These are phyloP conservation scores for cucumber (Cucumis sativus) DNA, from an alignment of 306 rosid species.

Conservation along the genomic window DNA sequence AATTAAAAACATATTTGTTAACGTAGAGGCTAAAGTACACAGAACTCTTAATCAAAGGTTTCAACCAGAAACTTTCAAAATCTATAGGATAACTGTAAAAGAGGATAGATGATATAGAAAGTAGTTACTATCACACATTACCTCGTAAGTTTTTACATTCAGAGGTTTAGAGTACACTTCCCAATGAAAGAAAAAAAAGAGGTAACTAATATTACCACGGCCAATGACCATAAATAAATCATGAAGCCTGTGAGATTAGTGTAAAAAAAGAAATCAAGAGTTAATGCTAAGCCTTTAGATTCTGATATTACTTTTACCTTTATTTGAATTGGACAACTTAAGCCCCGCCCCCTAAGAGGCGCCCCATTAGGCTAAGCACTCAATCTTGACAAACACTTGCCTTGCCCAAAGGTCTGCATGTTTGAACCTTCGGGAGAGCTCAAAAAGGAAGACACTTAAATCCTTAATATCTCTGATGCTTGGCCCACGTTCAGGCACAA, in stretches of 20 bases:
- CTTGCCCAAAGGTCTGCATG: no score
- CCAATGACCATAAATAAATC: not conserved
- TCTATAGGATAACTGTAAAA: not conserved
- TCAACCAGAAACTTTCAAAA: not conserved
- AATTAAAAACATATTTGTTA: not conserved
- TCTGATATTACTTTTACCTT: not conserved
- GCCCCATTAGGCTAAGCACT: no score
- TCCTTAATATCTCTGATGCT: not conserved
- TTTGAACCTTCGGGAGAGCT: no score
- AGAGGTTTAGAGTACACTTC: not conserved
- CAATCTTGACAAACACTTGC: no score
- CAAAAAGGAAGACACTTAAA: no score
- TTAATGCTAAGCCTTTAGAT: not conserved
- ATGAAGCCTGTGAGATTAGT: not conserved
- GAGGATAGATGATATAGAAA: not conserved
- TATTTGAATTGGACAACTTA: not conserved
- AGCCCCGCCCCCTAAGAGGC: no score
- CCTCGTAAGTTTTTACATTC: not conserved
- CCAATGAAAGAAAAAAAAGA: not conserved
- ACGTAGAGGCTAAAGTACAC: not conserved
- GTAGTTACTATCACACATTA: not conserved
- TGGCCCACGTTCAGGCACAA: not conserved
- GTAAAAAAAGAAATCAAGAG: not conserved
- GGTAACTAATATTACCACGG: not conserved
- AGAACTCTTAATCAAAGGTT: not conserved